phyloP scores from a whole-genome alignment of 495 filamentous ascomycete genomes.

The Pyronema domesticum region DNA sequence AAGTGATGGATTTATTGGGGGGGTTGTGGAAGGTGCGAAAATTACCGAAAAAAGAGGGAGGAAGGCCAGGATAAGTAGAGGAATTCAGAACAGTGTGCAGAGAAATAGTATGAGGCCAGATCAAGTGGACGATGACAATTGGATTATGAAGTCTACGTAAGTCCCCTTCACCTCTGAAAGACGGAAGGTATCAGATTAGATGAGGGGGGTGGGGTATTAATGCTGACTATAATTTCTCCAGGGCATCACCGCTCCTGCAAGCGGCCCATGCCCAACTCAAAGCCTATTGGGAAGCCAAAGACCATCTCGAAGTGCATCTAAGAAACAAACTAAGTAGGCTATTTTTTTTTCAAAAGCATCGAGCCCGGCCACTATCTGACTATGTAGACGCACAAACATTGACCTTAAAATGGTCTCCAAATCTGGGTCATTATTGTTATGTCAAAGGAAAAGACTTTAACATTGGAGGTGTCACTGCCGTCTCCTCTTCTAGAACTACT shows the following conservation, averaged over 20 bases:
- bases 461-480: constrained; percentile 15
- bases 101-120: constrained; percentile 23
- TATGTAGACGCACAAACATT: background rate
- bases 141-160: constrained; percentile 60
- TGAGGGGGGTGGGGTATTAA: too few relatives aligned
- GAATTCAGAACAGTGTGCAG: background rate
- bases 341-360: background rate
- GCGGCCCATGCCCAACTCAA: background rate
- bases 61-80: constrained; percentile 4
- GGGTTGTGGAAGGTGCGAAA: constrained; percentile 31
- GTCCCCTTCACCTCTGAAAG: background rate
- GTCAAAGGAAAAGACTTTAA: constrained; percentile 42
- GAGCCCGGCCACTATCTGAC: background rate
- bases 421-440: constrained; percentile 74
- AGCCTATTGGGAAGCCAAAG: background rate
- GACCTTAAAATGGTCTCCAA: constrained; percentile 62
- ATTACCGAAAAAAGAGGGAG: constrained; percentile 27
- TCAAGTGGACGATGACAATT: constrained; percentile 44
- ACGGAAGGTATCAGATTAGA: background rate
- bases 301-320: constrained; percentile 1
- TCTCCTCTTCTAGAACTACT: constrained; percentile 66
- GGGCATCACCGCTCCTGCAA: background rate
- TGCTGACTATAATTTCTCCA: background rate
- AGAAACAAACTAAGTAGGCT: constrained; percentile 2
- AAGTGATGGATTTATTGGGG: constrained; percentile 29